Percentiles rank a stretch among this genome's conserved stretches.
Conservation (phyloP, 495 filamentous ascomycete genomes). For the Margaritispora aquatica region DNA sequence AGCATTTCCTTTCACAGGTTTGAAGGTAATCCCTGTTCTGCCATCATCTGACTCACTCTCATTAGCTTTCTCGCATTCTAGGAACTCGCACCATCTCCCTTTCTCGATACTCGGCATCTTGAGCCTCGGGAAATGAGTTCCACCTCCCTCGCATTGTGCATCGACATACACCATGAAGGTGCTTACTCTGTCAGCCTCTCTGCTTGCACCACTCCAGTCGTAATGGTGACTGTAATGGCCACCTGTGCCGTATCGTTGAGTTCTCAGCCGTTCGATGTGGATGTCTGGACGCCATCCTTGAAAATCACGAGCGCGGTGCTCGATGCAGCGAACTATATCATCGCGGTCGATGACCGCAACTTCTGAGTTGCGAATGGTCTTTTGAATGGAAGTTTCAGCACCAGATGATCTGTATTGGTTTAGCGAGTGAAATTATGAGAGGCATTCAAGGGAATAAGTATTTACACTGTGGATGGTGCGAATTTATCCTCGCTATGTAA, state of each 20-base stretch:
- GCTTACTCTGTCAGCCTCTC: constrained; percentile 39
- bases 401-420: constrained; percentile 31
- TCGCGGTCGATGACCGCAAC: constrained; percentile 51
- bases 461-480: constrained; percentile 42
- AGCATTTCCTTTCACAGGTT: constrained; percentile 36
- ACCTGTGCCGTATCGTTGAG: constrained; percentile 50
- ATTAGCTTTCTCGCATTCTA: constrained; percentile 25
- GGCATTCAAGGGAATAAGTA: background rate
- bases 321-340: constrained; percentile 50
- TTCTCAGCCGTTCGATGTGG: constrained; percentile 56
- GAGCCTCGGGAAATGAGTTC: constrained; percentile 50
- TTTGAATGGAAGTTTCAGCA: constrained; percentile 36
- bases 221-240: constrained; percentile 56
- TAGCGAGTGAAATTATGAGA: background rate
- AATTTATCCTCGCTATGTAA: constrained; percentile 40
- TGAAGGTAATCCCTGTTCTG: constrained; percentile 32
- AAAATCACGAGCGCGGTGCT: constrained; percentile 49
- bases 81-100: constrained; percentile 28
- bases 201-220: constrained; percentile 45
- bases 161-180: constrained; percentile 61
- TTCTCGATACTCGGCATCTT: constrained; percentile 17
- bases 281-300: constrained; percentile 55
- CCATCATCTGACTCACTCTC: constrained; percentile 2
- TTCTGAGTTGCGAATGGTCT: constrained; percentile 46
- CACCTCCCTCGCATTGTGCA: constrained; percentile 52